These are phyloP conservation scores for Backusella parvicylindrica DNA, from an alignment of 192 early-diverging fungal species.

Conservation along the genomic window DNA sequence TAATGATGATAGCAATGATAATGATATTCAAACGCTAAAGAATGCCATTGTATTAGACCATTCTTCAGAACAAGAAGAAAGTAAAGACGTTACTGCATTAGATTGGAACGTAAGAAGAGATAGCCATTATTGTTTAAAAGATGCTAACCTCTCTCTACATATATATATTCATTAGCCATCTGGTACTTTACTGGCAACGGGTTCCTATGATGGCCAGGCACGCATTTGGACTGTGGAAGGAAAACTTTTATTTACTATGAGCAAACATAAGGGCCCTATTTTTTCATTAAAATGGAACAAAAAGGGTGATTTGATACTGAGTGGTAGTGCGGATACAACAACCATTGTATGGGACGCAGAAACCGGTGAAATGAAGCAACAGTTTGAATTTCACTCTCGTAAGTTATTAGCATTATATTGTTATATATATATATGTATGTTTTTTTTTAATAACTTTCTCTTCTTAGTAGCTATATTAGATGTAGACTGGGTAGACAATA, in stretches of 20 bases:
- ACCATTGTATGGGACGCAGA: slow-evolving; percentile 84
- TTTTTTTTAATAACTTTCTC: background rate
- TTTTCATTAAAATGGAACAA: slow-evolving; percentile 87
- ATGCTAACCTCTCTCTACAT: no score
- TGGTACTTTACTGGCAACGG: slow-evolving; percentile 80
- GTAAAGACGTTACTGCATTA: slow-evolving; percentile 76
- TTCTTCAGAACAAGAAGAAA: slow-evolving; percentile 41
- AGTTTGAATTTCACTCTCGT: slow-evolving; percentile 68
- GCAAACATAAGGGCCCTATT: slow-evolving; percentile 75
- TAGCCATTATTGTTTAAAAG: no score
- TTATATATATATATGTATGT: background rate
- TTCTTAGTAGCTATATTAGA: slow-evolving; percentile 63
- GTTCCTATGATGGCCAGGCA: slow-evolving; percentile 78
- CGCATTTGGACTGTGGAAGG: slow-evolving; percentile 79
- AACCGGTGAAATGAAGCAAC: slow-evolving; percentile 69
- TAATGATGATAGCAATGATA: background rate
- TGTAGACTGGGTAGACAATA: slow-evolving; percentile 91
- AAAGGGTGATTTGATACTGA: slow-evolving; percentile 69
- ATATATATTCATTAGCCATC: slow-evolving; percentile 51
- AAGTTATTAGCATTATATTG: slow-evolving; percentile 20
- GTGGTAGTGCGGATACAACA: slow-evolving; percentile 74
- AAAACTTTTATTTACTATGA: slow-evolving; percentile 39
- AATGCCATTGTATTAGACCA: slow-evolving; percentile 58
- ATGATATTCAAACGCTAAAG: slow-evolving; percentile 30
- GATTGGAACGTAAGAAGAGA: slow-evolving; percentile 74